Base-by-base conservation (phyloP, 2,329 filamentous ascomycete genomes). In the Aspergillus intermedius region DNA sequence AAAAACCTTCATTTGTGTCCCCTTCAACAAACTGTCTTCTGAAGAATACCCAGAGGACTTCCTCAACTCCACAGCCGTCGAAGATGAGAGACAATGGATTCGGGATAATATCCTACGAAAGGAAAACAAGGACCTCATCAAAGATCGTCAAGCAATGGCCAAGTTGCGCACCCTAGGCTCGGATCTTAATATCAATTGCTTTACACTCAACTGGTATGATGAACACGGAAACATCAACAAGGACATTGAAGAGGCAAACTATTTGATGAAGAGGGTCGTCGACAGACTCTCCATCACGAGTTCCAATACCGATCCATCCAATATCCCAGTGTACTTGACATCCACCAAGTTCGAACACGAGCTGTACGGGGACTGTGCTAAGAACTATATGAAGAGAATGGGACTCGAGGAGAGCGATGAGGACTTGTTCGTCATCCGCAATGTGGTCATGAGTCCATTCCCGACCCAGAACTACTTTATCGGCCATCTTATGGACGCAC, bases 171-270 rank as follows among this genome's bases (percentile, higher is more conserved):
- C 64, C 0, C 51, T 77, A 1, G 73, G 74, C 0, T 74, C 72
- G 0, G 74, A 77, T 13, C 59, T 73, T 6, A 76, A 74, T 53
- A 75, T 77, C 45, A 55, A 55, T 19, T 40, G 48, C 8, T 53
- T 55, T 34, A 44, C 50, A 0, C 54, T 71, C 22, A 77, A 77
- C 50, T 77, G 72, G 62, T 61, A 64, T 2, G 53, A 73, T 40
- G 45, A 56, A 0, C 52, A 75, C 12, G 72, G 70, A 0, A 58
- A 41, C 0, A 57, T 73, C n/a, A 77, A 77, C 50, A 60, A 57
- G 0, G 72, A 76, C 41, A 59, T 76, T 2, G 73, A 74, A 49
- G 73, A 76, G 52, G 73, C 74, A 4, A 77, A 77, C 49, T 73
- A 76, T 49, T 63, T 77, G 17, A 77, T 74, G 67, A 65, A 64